Percentiles rank a stretch among this genome's conserved stretches.
phyloP scores from a whole-genome alignment of 2,329 filamentous ascomycete genomes.

The Domatiomyces globalis region DNA sequence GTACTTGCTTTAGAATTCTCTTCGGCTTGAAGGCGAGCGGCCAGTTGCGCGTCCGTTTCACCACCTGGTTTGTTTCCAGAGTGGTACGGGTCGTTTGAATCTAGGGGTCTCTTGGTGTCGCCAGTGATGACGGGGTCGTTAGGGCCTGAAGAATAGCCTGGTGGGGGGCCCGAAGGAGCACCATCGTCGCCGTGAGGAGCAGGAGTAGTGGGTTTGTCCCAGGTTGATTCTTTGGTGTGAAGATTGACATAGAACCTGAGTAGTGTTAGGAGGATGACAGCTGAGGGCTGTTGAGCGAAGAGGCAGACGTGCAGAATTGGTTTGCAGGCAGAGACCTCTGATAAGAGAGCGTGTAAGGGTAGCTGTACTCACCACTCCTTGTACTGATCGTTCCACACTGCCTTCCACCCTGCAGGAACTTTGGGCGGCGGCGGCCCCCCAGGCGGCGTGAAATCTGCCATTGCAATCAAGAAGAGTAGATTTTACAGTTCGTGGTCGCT shows the following conservation, averaged over 20 bases:
- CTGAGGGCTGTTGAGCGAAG: background rate
- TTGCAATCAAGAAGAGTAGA: background rate
- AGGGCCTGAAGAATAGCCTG: slow-evolving; percentile 46
- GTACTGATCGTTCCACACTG: slow-evolving; percentile 60
- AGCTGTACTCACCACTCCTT: slow-evolving; percentile 54
- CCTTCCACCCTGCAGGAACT: slow-evolving; percentile 66
- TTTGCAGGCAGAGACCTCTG: background rate
- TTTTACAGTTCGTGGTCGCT: background rate
- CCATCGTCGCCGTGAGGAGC: slow-evolving; percentile 39
- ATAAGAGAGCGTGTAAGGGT: background rate
- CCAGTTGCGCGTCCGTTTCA: slow-evolving; percentile 55
- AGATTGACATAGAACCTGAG: slow-evolving; percentile 84
- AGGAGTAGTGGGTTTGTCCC: slow-evolving; percentile 66
- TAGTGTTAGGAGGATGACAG: slow-evolving; percentile 2
- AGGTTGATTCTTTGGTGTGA: slow-evolving; percentile 76
- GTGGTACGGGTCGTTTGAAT: slow-evolving; percentile 62
- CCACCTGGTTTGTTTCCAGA: slow-evolving; percentile 26
- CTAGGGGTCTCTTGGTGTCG: slow-evolving; percentile 35
- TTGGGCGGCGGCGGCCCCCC: slow-evolving; percentile 42
- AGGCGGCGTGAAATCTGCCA: slow-evolving; percentile 26
- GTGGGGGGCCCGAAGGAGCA: slow-evolving; percentile 48
- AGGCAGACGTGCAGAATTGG: background rate
- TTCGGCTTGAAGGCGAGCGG: slow-evolving; percentile 67
- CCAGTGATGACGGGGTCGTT: slow-evolving; percentile 28
- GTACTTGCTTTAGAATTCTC: slow-evolving; percentile 45